Evolutionary conservation across 1,284 basidiomycete species (phyloP), one percentile per base, ranked within the genome.

Genomic region (Fomitopsis pinicola): DNA sequence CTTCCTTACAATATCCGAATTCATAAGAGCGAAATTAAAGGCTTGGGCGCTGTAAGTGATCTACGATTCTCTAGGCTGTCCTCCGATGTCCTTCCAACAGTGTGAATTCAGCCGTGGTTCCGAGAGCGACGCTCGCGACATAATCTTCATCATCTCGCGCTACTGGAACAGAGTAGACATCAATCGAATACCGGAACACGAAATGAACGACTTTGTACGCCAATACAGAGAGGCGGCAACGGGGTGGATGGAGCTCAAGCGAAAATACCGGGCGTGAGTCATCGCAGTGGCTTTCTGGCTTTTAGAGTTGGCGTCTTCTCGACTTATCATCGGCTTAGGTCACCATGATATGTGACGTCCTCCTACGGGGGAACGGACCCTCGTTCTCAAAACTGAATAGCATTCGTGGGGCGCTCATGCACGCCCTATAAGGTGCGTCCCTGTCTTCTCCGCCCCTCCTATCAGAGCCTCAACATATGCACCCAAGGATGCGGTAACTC

Each of bases 91-190:
- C 58, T 56, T 38, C 59, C 60, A 56, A 54, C 55, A 35, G 42
- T 38, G 7, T 33, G 3, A 10, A 60, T 45, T 28, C 58, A 91
- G 89, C 71, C 85, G 88, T 60, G 81, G 83, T 42, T 77, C 78
- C 19, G 87, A 89, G 58, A 77, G 79, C 62, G 89, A 92, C 69
- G 90, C 89, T 19, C 83, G 84, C 64, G 90, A 92, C 66, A 89
- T 91, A 67, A 72, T 79, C 53, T 91, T 84, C 68, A 78, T 83
- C 53, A 75, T 92, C 65, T 78, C 82, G 62, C 83, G 82, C 59
- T 89, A 87, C 69, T 91, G 89, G 89, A 87, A 87, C 69, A 80
- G 81, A 57, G 82, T 92, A 62, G 89, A 92, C 72, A 85, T 91
- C 67, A 92, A 92, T 69, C 87, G 89, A 66, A 87, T 92, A 64